Conservation (phyloP, 371 early-diverging fungal species). For the Mortierella sp. region DNA sequence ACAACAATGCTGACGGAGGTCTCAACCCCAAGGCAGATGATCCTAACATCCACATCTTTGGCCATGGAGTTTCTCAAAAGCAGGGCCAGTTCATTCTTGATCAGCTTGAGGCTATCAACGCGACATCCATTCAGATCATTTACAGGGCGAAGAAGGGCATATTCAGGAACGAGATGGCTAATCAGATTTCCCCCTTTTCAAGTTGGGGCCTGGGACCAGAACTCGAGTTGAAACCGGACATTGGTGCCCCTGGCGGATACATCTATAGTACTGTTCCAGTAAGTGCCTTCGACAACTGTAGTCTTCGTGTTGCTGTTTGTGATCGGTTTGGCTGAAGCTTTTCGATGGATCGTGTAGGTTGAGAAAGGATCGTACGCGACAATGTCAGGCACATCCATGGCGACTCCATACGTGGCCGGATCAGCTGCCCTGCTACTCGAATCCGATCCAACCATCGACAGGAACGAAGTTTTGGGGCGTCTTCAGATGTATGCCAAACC, state of each 20-base stretch:
- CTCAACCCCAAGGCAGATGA: slow-evolving; percentile 47
- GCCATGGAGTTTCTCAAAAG: slow-evolving; percentile 28
- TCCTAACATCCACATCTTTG: slow-evolving; percentile 22
- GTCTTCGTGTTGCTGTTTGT: too few relatives aligned
- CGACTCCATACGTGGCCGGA: slow-evolving; percentile 79
- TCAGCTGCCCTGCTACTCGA: slow-evolving; percentile 71
- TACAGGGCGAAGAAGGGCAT: slow-evolving; percentile 39
- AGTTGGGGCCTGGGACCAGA: slow-evolving; percentile 80
- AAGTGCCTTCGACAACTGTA: slow-evolving; percentile 1
- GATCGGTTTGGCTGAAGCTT: not conserved
- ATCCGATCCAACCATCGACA: slow-evolving; percentile 20
- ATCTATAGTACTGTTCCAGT: slow-evolving; percentile 77
- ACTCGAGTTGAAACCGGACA: slow-evolving; percentile 76
- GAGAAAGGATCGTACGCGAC: slow-evolving; percentile 63
- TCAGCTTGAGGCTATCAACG: slow-evolving; percentile 14
- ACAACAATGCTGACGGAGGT: slow-evolving; percentile 59
- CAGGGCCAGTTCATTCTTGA: slow-evolving; percentile 31
- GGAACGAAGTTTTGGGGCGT: slow-evolving; percentile 12
- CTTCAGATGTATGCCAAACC: slow-evolving; percentile 34
- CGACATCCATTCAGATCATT: slow-evolving; percentile 14
- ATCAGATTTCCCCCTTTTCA: slow-evolving; percentile 61
- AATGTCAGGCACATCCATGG: slow-evolving; percentile 76
- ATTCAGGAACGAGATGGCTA: slow-evolving; percentile 55
- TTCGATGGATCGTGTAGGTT: slow-evolving; percentile 18
- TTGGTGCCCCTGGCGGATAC: slow-evolving; percentile 78